Evolutionary conservation across 2,329 filamentous ascomycete genomes (phyloP).

Genomic region (Huntiella bhutanensis): DNA sequence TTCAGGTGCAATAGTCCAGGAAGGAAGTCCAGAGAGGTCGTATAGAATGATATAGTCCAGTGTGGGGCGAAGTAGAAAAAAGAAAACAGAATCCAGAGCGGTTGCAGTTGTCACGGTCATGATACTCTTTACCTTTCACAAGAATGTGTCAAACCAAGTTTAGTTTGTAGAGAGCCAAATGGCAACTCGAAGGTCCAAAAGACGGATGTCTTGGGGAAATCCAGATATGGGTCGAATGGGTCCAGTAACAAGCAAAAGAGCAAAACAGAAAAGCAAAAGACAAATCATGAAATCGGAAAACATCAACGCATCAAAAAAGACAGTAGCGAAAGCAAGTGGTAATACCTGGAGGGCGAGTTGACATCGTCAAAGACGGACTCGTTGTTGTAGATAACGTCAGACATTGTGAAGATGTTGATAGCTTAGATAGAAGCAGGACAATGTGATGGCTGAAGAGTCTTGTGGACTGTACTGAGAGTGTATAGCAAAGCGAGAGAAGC

Average conservation of each 20-base stretch:
- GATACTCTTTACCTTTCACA: neutral
- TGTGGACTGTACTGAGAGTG: neutral
- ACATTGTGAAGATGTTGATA: constrained; percentile 6
- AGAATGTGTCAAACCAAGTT: constrained; percentile 2
- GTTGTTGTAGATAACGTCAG: constrained; percentile 10
- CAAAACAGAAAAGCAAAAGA: constrained; percentile 12
- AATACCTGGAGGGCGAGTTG: constrained; percentile 38
- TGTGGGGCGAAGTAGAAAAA: neutral
- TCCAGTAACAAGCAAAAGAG: constrained; percentile 17
- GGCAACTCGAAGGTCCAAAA: neutral
- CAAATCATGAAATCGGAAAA: constrained; percentile 11
- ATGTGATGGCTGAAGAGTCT: neutral
- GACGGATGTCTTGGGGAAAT: constrained; percentile 1
- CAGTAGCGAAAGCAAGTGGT: constrained; percentile 24
- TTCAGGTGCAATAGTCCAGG: neutral
- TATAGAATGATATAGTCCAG: neutral
- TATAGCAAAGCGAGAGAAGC: neutral
- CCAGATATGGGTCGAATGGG: neutral
- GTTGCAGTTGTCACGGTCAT: neutral
- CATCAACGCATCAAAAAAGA: constrained; percentile 16
- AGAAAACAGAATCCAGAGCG: neutral
- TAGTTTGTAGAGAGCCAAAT: neutral
- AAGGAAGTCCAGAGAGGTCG: constrained; percentile 2
- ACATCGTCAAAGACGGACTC: constrained; percentile 28
- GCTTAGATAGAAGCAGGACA: neutral